Evolutionary conservation across 495 filamentous ascomycete genomes (phyloP), one percentile per base, ranked within the genome.

Genomic region (Podospora pseudopauciseta): DNA sequence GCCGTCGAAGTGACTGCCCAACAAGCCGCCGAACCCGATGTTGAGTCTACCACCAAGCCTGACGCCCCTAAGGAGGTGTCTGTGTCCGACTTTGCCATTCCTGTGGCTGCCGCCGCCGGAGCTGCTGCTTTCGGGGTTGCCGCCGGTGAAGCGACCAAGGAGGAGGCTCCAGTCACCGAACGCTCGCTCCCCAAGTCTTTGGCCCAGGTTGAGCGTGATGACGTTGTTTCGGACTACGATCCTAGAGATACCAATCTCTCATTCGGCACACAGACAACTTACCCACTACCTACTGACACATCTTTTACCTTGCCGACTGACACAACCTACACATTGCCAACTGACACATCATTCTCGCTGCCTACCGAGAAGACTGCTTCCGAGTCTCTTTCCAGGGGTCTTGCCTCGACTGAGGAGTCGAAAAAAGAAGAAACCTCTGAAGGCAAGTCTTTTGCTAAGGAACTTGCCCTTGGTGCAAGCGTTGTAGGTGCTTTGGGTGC

Each of bases 401-500:
- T 68, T 15, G 39, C 70, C 2, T 34, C 65, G 5, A 28, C 53
- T 15, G 55, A 34, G 7, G 60, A 32, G 20, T 23, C 55, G 9
- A 65, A 63, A 58, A 62, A 70, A 18, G 13, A 61, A 2, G 30
- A 55, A 32, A 63, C 67, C 39, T 19, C 67, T 44, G 63, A 60
- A 19, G 6, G 32, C 60, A 57, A 54, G 26, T 72, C 67, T n/a
- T 27, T 63, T 23, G 64, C 58, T 18, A 71, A 70, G 68, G 70
- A 74, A 19, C 61, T 73, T n/a, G 73, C 69, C 49, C 68, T 78
- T 30, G 73, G 70, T 4, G 75, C 72, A 3, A 73, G 73, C 23
- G 57, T 75, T 56, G 70, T 63, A 15, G 71, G 73, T 23, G 71
- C 60, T 11, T 53, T 74, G 1, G 74, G 68, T 5, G 64, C 71